Percentiles rank a stretch among this genome's conserved stretches.
phyloP scores from a whole-genome alignment of 1,284 basidiomycete genomes.

The Kwoniella shivajii region DNA sequence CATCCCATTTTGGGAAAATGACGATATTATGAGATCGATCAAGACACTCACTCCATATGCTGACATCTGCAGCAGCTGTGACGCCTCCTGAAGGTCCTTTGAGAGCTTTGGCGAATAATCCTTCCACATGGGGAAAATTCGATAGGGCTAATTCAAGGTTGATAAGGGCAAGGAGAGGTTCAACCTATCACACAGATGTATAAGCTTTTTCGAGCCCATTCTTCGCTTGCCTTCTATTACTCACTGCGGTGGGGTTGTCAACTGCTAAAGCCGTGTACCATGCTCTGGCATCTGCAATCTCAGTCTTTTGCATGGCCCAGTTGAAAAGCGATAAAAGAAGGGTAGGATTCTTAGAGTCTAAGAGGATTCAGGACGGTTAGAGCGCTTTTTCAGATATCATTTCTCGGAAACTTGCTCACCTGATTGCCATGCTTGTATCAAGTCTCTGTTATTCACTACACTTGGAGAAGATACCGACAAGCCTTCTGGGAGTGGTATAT shows the following conservation, averaged over 20 bases:
- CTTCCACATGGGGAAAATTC: slow-evolving; percentile 52
- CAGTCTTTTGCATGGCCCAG: slow-evolving; percentile 50
- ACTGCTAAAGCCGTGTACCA: slow-evolving; percentile 48
- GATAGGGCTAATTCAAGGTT: slow-evolving; percentile 53
- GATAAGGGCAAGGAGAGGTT: slow-evolving; percentile 49
- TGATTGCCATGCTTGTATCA: slow-evolving; percentile 31
- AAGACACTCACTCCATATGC: slow-evolving; percentile 51
- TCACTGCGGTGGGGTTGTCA: slow-evolving; percentile 50
- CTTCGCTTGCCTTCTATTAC: slow-evolving; percentile 13
- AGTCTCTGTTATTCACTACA: slow-evolving; percentile 33
- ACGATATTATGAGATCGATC: background rate
- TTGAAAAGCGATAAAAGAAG: slow-evolving; percentile 53
- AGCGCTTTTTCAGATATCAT: no score
- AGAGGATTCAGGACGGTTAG: no score
- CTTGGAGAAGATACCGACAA: slow-evolving; percentile 39
- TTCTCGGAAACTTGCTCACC: slow-evolving; percentile 32
- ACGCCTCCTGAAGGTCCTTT: slow-evolving; percentile 43
- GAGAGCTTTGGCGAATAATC: slow-evolving; percentile 48
- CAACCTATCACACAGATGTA: slow-evolving; percentile 30
- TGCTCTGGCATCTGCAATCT: slow-evolving; percentile 48
- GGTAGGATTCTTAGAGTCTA: slow-evolving; percentile 37
- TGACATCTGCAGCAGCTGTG: slow-evolving; percentile 51
- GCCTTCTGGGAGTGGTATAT: slow-evolving; percentile 33
- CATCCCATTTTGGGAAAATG: background rate
- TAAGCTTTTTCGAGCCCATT: background rate